These are phyloP conservation scores for Blumeria graminis DNA, from an alignment of 2,329 filamentous ascomycete species.

Conservation along the genomic window DNA sequence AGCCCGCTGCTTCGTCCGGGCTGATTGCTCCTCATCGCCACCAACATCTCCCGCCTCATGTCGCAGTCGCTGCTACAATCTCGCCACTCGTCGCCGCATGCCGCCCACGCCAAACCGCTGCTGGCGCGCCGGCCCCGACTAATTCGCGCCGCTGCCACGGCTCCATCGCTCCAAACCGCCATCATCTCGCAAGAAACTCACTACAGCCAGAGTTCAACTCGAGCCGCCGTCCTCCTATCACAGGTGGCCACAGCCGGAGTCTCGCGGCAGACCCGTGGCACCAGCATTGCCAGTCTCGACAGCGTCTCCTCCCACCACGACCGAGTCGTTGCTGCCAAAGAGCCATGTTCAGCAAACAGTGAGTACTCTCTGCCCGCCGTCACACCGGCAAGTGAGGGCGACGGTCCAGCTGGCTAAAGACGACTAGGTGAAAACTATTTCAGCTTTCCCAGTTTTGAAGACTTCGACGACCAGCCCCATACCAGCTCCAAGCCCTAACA, in stretches of 20 bases:
- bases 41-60: too few species aligned
- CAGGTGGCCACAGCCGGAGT: slow-evolving; percentile 26
- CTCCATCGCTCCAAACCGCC: slow-evolving; percentile 31
- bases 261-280: slow-evolving; percentile 11
- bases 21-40: too few species aligned
- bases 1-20: too few species aligned
- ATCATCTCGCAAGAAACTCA: slow-evolving; percentile 27
- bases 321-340: background rate
- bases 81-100: background rate
- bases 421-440: slow-evolving; percentile 31
- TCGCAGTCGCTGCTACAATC: background rate
- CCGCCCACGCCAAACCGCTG: background rate
- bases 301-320: slow-evolving; percentile 9
- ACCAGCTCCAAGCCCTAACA: background rate
- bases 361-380: background rate
- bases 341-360: background rate
- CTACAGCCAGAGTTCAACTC: slow-evolving; percentile 23
- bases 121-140: slow-evolving; percentile 21
- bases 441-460: slow-evolving; percentile 51
- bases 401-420: background rate
- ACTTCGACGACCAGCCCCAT: slow-evolving; percentile 29
- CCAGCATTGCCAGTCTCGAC: slow-evolving; percentile 6
- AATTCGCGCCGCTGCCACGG: slow-evolving; percentile 29
- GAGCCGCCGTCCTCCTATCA: slow-evolving; percentile 29
- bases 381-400: background rate